These are phyloP conservation scores for Mycena latifolia DNA, from an alignment of 768 basidiomycete genomes.

Conservation along the genomic window DNA sequence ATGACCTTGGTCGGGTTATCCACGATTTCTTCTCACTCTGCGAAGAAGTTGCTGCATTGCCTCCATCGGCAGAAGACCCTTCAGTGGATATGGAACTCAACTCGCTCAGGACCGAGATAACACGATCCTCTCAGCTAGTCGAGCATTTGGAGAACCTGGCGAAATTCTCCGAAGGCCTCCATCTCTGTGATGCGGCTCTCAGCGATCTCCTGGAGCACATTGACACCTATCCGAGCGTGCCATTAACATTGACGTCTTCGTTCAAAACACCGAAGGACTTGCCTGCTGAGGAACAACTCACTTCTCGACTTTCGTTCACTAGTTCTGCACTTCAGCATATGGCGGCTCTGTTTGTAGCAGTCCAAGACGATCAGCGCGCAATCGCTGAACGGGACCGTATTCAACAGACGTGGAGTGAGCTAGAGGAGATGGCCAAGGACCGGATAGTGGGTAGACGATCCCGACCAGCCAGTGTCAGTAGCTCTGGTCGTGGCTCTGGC, in stretches of 20 bases:
- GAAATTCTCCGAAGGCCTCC: conserved; percentile 61
- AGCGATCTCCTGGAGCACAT: conserved; percentile 90
- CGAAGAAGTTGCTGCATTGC: conserved; percentile 61
- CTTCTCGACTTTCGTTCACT: conserved; percentile 74
- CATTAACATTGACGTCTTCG: conserved; percentile 63
- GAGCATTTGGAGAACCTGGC: conserved; percentile 67
- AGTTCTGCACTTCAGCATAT: conserved; percentile 62
- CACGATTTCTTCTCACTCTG: conserved; percentile 59
- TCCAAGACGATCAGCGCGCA: conserved; percentile 73
- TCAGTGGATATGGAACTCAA: conserved; percentile 69
- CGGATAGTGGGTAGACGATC: conserved; percentile 71
- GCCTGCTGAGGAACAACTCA: conserved; percentile 77
- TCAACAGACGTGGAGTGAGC: conserved; percentile 83
- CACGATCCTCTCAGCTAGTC: conserved; percentile 61
- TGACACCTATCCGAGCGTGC: conserved; percentile 82
- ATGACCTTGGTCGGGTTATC: conserved; percentile 61
- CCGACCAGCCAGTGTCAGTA: conserved; percentile 73
- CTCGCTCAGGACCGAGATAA: conserved; percentile 72
- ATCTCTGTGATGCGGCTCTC: conserved; percentile 76
- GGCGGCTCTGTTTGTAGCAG: conserved; percentile 51
- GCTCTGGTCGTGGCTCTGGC: conserved; percentile 70
- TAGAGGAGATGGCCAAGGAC: conserved; percentile 86
- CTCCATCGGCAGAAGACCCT: conserved; percentile 53
- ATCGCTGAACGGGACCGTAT: conserved; percentile 72
- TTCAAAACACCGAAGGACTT: conserved; percentile 55